Evolutionary conservation across 108 stramenopile genomes (phyloP), one percentile per base, ranked within the genome.

Genomic region (Tribonema minus): DNA sequence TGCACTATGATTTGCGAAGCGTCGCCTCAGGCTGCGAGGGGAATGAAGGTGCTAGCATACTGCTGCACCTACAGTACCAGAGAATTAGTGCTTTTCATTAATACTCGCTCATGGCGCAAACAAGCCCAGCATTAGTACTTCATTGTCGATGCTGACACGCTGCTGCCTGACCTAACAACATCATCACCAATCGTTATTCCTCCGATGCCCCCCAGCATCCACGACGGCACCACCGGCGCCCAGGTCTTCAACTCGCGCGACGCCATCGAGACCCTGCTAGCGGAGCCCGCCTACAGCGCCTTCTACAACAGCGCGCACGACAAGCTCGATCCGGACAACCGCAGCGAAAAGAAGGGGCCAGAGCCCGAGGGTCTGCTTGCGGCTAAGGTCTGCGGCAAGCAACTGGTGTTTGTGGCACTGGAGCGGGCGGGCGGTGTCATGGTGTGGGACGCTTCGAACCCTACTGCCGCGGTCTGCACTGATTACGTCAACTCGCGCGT

Each of bases 331-430:
- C 26, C 0, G 5, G 32, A 3, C 34, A 72, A 64, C 36, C 61
- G 72, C 38, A 63, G 61, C 72, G 72, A 72, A 32, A 61, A 72
- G 46, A 72, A 72, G 61, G 72, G 72, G 1, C 27, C 72, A 5
- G 72, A 72, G 61, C 72, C 72, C 6, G 72, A 72, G 61, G 72
- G 72, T 15, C 72, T 72, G 7, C 60, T 31, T 9, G 29, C 61
- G 4, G 28, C 61, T 27, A 54, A 72, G 72, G 61, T 72, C 39
- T 60, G 61, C 72, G 72, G 61, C 3, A 61, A 61, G 72, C 61
- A 3, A 20, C 61, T 72, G 2, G 72, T 72, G n/a, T 72, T 72
- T 30, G 62, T 72, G 7, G 28, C 26, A 23, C 61, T 72, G 4
- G 72, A 72, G 37, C 37, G 37, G 15, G 61, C 37, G n/a, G 72